phyloP scores from a whole-genome alignment of 495 filamentous ascomycete genomes.

The Trichoderma orchidacearum region DNA sequence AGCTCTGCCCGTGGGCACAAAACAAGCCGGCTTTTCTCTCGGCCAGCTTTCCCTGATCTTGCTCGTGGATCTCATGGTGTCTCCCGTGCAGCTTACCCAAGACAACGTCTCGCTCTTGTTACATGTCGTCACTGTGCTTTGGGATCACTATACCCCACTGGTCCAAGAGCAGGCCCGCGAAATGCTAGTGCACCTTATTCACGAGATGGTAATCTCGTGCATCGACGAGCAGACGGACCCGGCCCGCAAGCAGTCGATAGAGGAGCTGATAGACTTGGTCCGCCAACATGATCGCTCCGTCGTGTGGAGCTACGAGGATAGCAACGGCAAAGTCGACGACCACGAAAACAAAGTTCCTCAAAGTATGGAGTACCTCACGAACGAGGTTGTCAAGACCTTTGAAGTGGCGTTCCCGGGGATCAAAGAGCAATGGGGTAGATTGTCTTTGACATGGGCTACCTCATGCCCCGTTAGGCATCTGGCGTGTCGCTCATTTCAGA shows the following conservation, averaged over 20 bases:
- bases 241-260: slow-evolving; percentile 58
- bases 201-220: slow-evolving; percentile 87
- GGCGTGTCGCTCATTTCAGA: slow-evolving; percentile 92
- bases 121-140: slow-evolving; percentile 84
- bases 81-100: slow-evolving; percentile 61
- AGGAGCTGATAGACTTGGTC: slow-evolving; percentile 83
- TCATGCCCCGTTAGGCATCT: slow-evolving; percentile 93
- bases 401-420: slow-evolving; percentile 73
- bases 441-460: slow-evolving; percentile 87
- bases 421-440: slow-evolving; percentile 77
- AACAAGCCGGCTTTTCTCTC: slow-evolving; percentile 79
- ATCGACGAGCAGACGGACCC: slow-evolving; percentile 58
- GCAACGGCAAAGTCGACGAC: slow-evolving; percentile 60
- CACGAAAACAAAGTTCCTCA: slow-evolving; percentile 68
- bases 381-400: slow-evolving; percentile 73
- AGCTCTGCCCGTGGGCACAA: slow-evolving; percentile 74
- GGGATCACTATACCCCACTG: slow-evolving; percentile 92
- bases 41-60: slow-evolving; percentile 89
- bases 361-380: slow-evolving; percentile 72
- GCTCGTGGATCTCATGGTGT: slow-evolving; percentile 90
- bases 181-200: slow-evolving; percentile 95
- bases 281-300: slow-evolving; percentile 73
- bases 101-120: slow-evolving; percentile 74
- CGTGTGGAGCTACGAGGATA: slow-evolving; percentile 90
- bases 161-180: slow-evolving; percentile 95